A percentile compares a stretch with the other conserved stretches of the same genome.
phyloP scores from a whole-genome alignment of 225 moss, liverwort and hornwort genomes.

The Straminergon stramineum region DNA sequence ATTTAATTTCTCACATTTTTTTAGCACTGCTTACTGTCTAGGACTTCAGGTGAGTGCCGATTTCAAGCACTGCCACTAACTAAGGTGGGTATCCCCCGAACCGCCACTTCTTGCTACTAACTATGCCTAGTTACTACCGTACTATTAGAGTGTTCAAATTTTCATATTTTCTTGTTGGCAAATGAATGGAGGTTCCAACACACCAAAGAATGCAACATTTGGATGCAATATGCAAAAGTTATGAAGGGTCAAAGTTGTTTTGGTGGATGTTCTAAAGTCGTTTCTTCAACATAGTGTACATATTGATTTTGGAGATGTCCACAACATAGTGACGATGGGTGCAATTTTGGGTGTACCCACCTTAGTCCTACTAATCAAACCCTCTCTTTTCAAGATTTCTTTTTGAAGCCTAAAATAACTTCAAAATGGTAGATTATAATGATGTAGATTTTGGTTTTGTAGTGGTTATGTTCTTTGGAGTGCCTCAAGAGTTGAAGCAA shows the following conservation, averaged over 20 bases:
- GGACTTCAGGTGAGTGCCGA: not conserved
- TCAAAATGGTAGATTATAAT: not conserved
- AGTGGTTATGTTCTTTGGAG: not conserved
- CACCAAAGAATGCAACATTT: not conserved
- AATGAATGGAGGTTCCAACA: not conserved
- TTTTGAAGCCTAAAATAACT: not conserved
- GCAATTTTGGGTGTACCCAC: not conserved
- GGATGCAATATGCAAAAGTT: not conserved
- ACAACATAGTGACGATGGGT: not conserved
- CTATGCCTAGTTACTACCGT: not conserved
- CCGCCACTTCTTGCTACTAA: not conserved
- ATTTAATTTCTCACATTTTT: not conserved
- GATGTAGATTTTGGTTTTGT: not conserved
- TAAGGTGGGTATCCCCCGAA: not conserved
- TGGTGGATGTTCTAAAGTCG: not conserved
- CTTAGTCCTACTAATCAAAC: rapidly evolving
- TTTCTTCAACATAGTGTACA: not conserved
- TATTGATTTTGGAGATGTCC: not conserved
- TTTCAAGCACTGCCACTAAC: no score
- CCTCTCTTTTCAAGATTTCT: not conserved
- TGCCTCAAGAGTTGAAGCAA: rapidly evolving
- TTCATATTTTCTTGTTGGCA: not conserved
- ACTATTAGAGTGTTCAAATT: no score
- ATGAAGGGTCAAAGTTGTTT: not conserved
- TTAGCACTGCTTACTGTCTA: not conserved